These are phyloP conservation scores for Kodamaea alishanica DNA, from an alignment of 1,139 yeast species.

Conservation along the genomic window DNA sequence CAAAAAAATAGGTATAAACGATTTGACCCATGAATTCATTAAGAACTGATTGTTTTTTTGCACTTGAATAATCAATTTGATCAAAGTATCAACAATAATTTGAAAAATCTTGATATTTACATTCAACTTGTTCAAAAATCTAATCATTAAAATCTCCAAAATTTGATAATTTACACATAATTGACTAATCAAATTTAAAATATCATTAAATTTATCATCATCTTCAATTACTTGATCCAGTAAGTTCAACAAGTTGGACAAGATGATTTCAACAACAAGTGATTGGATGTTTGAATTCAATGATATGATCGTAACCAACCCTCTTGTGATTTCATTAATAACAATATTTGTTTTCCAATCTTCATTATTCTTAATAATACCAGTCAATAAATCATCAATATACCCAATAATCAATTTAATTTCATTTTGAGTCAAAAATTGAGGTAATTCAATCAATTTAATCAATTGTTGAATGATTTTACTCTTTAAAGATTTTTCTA, in stretches of 20 bases:
- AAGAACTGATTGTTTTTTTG: conserved; percentile 26
- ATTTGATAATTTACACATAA: conserved; percentile 45
- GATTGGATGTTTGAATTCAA: conserved; percentile 10
- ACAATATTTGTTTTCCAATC: conserved; percentile 33
- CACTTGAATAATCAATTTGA: conserved; percentile 22
- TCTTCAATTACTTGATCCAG: conserved; percentile 29
- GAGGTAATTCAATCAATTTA: conserved; percentile 45
- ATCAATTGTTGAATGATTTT: conserved; percentile 64
- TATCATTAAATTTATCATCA: conserved; percentile 22
- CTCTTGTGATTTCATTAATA: conserved; percentile 38
- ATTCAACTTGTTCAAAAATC: conserved; percentile 45
- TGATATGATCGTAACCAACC: conserved; percentile 49
- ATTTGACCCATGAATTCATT: conserved; percentile 42
- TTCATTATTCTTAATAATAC: conserved; percentile 31
- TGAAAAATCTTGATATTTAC: conserved; percentile 15
- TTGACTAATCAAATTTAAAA: conserved; percentile 43
- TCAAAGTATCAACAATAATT: conserved; percentile 24
- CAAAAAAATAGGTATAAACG: conserved; percentile 33
- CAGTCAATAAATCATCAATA: conserved; percentile 53
- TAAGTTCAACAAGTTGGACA: conserved; percentile 56
- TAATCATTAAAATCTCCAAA: conserved; percentile 47
- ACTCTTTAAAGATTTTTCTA: conserved; percentile 66
- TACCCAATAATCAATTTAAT: conserved; percentile 61
- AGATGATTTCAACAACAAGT: conserved; percentile 53
- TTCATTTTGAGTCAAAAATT: conserved; percentile 52